Conservation (phyloP, 164 flowering plant species). For the Sedum album region DNA sequence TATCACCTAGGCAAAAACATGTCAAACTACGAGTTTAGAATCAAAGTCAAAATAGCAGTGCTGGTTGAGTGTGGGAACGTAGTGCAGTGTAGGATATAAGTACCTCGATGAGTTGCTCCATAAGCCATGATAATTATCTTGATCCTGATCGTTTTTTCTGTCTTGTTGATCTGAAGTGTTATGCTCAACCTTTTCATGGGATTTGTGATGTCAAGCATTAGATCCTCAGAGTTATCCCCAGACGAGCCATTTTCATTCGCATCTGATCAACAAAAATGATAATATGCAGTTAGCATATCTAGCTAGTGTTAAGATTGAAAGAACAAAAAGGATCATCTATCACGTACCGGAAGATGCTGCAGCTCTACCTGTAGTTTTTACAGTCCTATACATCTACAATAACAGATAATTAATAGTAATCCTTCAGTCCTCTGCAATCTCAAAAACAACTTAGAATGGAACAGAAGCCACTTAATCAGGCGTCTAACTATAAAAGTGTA, state of each 20-base stretch:
- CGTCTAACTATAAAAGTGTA: background rate
- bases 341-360: conserved; percentile 74
- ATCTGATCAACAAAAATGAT: conserved; percentile 24
- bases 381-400: conserved; percentile 90
- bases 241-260: conserved; percentile 65
- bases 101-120: conserved; percentile 98
- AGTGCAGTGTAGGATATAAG: background rate
- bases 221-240: conserved; percentile 71
- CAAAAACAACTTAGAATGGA: background rate
- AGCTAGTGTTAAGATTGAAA: background rate
- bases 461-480: background rate
- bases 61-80: background rate
- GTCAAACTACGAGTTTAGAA: background rate
- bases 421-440: background rate
- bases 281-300: background rate
- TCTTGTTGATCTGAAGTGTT: conserved; percentile 12
- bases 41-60: background rate
- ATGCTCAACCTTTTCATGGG: conserved; percentile 33
- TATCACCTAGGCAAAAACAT: background rate
- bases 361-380: conserved; percentile 87
- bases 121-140: conserved; percentile 42
- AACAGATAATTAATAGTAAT: background rate
- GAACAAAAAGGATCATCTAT: background rate
- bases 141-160: conserved; percentile 32
- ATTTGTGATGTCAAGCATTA: conserved; percentile 36